Base-by-base conservation (phyloP, 768 basidiomycete species). In the Lentinula edodes region DNA sequence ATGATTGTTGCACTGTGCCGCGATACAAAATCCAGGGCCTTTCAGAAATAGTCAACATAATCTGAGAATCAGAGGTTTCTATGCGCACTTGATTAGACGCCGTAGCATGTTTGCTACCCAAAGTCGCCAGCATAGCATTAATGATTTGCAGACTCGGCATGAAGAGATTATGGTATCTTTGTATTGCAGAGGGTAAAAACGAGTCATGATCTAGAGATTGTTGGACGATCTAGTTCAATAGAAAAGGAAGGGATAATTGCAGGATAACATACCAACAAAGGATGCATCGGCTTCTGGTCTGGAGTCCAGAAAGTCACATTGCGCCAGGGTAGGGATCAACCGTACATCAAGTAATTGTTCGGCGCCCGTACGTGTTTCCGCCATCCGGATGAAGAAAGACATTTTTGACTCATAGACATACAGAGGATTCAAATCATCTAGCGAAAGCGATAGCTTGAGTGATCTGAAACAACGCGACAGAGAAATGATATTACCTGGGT, bases 331-430 rank as follows among this genome's bases (percentile, higher is more conserved):
- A 3, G 86, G 81, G 9, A 97, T 78, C 1, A 94, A 66, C 59
- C 91, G 90, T 1, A 86, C 82, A 61, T 94, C 92, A 5, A 97
- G 72, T 23, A 98, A 74, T 48, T 87, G 83, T 68, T 97, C 95
- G 2, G 94, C 93, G 2, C 95, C 96, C 61, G 80, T 76, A 50
- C 90, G 81, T 2, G 87, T 90, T 70, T 95, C 89, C 0, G 93
- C 85, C 75, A 97, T 84, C 35, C 93, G 84, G 32, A 90, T 83
- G 62, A 98, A 85, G 64, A 97, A 76, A 3, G 95, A 91, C 85
- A 96, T 88, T 74, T 96, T 96, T 13, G 95, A 85, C 70, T 98
- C 96, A 67, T 94, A 98, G 13, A 98, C 91, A 73, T 97, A 98
- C 43, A 95, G 78, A 0, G 93, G 80, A 67, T 96, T 95, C 35